A percentile compares a stretch with the other conserved stretches of the same genome.
phyloP scores from a whole-genome alignment of 208 protist species.

The Leishmania tarentolae region DNA sequence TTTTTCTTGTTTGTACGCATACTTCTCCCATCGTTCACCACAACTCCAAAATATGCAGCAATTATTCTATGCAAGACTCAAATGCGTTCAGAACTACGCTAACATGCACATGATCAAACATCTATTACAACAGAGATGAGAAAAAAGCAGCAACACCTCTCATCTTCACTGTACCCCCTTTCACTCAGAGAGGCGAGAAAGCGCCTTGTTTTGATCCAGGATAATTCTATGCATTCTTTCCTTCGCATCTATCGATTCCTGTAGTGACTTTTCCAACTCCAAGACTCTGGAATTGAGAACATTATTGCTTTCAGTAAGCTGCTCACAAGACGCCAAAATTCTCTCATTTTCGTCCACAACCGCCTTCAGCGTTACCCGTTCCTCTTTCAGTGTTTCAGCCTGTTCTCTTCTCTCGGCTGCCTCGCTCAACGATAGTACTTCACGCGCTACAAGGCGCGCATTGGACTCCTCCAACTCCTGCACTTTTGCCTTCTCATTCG shows the following conservation, averaged over 20 bases:
- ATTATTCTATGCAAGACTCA: neutral
- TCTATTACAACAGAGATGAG: neutral
- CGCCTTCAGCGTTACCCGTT: conserved; percentile 14
- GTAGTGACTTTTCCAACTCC: conserved; percentile 38
- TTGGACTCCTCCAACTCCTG: conserved; percentile 72
- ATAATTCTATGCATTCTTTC: conserved; percentile 81
- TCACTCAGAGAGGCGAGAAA: conserved; percentile 68
- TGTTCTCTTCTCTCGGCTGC: neutral
- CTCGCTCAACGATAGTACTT: conserved; percentile 39
- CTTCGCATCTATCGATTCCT: conserved; percentile 61
- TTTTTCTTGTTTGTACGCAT: neutral
- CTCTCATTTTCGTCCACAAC: conserved; percentile 10
- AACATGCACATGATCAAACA: neutral
- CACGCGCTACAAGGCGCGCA: conserved; percentile 66
- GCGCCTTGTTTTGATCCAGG: conserved; percentile 71
- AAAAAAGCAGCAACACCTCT: conserved; percentile 1
- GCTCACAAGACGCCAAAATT: conserved; percentile 1
- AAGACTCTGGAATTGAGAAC: conserved; percentile 25
- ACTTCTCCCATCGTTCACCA: neutral
- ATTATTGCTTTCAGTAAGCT: conserved; percentile 15
- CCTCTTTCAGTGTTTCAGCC: conserved; percentile 14
- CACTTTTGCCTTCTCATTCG: conserved; percentile 38
- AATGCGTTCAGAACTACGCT: neutral
- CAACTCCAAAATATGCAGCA: neutral
- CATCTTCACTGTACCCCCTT: neutral